Evolutionary conservation across 345 rosid species (phyloP).

Genomic region (Salix arbutifolia): DNA sequence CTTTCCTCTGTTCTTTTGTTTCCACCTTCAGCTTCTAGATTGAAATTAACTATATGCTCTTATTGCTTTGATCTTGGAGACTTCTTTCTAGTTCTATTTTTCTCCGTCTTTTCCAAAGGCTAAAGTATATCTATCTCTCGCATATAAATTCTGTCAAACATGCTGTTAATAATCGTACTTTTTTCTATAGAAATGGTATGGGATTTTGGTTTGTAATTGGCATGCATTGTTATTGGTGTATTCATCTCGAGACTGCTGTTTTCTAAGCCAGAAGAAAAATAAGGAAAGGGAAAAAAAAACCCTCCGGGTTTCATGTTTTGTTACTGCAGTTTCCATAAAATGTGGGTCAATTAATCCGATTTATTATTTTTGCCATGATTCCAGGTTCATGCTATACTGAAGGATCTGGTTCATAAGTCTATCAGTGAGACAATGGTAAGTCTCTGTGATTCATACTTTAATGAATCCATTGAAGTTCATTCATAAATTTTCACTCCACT

Average conservation of each 20-base stretch:
- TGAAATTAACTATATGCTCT: not conserved
- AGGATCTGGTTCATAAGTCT: slow-evolving; percentile 81
- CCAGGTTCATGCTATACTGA: slow-evolving; percentile 78
- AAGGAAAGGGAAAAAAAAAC: too few relatives aligned
- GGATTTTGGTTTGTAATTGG: not conserved
- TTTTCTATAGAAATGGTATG: not conserved
- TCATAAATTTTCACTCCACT: too few relatives aligned
- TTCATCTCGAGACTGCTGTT: too few relatives aligned
- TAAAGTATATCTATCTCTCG: not conserved
- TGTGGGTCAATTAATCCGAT: not conserved
- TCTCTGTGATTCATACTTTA: slow-evolving; percentile 7
- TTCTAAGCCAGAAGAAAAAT: too few relatives aligned
- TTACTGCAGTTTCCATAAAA: not conserved
- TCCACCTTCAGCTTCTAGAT: not conserved
- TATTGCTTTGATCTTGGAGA: not conserved
- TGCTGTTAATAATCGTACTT: not conserved
- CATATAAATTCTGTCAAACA: too few relatives aligned
- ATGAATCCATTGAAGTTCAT: not conserved
- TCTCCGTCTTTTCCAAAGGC: not conserved
- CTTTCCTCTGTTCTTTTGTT: not conserved
- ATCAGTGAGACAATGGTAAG: slow-evolving; percentile 61
- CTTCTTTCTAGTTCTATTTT: not conserved
- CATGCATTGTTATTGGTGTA: not conserved
- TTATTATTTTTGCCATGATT: slow-evolving; percentile 8
- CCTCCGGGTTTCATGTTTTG: not conserved